Evolutionary conservation across 192 early-diverging fungal species (phyloP).

Genomic region (Gamsiella multidivaricata): DNA sequence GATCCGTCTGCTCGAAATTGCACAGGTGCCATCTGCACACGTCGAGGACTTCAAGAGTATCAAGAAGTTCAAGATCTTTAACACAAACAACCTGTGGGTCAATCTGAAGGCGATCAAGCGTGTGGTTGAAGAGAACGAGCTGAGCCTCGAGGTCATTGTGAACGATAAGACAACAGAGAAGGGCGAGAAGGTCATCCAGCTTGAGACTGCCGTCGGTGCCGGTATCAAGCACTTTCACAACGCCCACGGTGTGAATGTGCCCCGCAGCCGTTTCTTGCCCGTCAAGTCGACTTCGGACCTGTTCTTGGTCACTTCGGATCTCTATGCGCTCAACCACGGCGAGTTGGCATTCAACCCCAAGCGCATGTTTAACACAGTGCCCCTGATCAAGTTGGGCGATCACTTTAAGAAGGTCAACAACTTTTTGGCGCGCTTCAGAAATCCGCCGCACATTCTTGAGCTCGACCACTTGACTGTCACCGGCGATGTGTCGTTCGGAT

Average conservation of each 20-base stretch:
- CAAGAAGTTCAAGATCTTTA: slow-evolving; percentile 99
- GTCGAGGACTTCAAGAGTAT: slow-evolving; percentile 99
- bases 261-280: slow-evolving; percentile 95
- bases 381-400: slow-evolving; percentile 96
- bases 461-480: slow-evolving; percentile 98
- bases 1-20: slow-evolving; percentile 95
- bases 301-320: slow-evolving; percentile 95
- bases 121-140: slow-evolving; percentile 74
- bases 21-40: slow-evolving; percentile 95
- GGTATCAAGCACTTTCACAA: slow-evolving; percentile 97
- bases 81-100: slow-evolving; percentile 95
- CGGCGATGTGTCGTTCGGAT: slow-evolving; percentile 98
- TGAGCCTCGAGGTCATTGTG: slow-evolving; percentile 95
- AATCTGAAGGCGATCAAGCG: slow-evolving; percentile 89
- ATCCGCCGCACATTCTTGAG: slow-evolving; percentile 94
- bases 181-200: slow-evolving; percentile 96
- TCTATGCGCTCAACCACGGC: slow-evolving; percentile 94
- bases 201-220: slow-evolving; percentile 99
- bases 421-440: slow-evolving; percentile 93
- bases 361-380: slow-evolving; percentile 93
- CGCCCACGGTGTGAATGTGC: slow-evolving; percentile 97
- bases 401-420: slow-evolving; percentile 97
- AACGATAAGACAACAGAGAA: slow-evolving; percentile 95
- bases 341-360: slow-evolving; percentile 92
- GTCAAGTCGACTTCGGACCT: slow-evolving; percentile 98